Evolutionary conservation across 139 green algal genomes (phyloP).

Genomic region (Chlamydomonas applanata): DNA sequence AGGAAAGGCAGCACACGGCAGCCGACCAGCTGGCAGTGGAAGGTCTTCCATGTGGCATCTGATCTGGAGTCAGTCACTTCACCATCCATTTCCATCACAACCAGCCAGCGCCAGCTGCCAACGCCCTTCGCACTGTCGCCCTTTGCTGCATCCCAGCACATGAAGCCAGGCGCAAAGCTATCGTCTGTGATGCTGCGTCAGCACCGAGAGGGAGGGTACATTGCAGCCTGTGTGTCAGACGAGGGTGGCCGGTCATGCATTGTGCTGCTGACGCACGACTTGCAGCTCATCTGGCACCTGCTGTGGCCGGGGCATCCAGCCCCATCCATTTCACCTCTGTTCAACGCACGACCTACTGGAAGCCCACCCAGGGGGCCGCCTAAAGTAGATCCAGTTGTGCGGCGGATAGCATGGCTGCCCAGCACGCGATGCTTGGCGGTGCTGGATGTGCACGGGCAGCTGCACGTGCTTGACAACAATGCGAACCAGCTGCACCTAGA

Average conservation of each 20-base stretch:
- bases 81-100: no score
- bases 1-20: no score
- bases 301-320: background rate
- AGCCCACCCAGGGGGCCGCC: no score
- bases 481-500: no score
- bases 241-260: background rate
- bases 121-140: no score
- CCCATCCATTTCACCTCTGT: no score
- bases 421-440: background rate
- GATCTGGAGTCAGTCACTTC: no score
- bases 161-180: background rate
- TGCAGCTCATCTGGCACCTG: constrained; percentile 3
- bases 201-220: background rate
- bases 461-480: background rate
- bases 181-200: constrained; percentile 2
- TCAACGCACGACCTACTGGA: no score
- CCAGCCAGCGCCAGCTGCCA: no score
- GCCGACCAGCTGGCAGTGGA: no score
- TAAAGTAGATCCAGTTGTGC: no score
- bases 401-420: background rate
- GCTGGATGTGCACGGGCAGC: background rate
- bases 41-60: no score
- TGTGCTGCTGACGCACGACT: background rate
- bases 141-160: background rate
- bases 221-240: background rate